A percentile compares a stretch with the other conserved stretches of the same genome.
These are phyloP conservation scores for Microthyrium microscopicum DNA, from an alignment of 2,329 filamentous ascomycete genomes.

Conservation along the genomic window DNA sequence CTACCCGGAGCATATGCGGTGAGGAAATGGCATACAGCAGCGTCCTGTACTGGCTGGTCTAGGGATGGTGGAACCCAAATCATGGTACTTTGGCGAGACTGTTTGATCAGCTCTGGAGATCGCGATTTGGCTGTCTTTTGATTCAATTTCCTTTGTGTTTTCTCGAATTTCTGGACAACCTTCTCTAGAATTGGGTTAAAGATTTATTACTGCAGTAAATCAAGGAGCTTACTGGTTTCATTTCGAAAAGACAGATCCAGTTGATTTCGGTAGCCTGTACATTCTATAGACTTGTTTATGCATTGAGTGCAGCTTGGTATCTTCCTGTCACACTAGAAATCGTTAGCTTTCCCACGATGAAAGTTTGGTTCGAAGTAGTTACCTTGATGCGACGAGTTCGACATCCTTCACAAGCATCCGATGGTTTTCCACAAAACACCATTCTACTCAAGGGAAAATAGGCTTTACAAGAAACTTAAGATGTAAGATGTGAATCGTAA, in stretches of 20 bases:
- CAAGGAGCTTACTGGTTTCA: no score
- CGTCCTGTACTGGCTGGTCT: background rate
- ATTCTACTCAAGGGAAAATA: no score
- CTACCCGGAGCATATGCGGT: slow-evolving; percentile 11
- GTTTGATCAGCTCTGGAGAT: background rate
- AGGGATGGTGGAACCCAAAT: background rate
- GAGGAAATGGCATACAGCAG: slow-evolving; percentile 3
- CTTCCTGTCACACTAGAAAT: no score
- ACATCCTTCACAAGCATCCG: no score
- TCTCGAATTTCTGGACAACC: slow-evolving; percentile 9
- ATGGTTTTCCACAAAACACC: no score
- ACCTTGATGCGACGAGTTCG: no score
- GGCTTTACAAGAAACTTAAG: no score
- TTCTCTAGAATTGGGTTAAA: no score
- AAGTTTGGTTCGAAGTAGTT: no score
- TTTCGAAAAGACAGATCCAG: slow-evolving; percentile 10
- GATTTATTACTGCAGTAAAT: no score
- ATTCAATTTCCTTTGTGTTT: slow-evolving; percentile 7
- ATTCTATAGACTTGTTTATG: slow-evolving; percentile 9
- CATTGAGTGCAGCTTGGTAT: slow-evolving; percentile 10
- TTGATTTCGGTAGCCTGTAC: slow-evolving; percentile 11
- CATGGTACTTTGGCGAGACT: background rate
- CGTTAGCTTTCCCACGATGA: no score
- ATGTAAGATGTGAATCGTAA: no score
- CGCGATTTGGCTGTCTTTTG: slow-evolving; percentile 1